Evolutionary conservation across 192 early-diverging fungal species (phyloP).

Genomic region (Linnemannia schmuckeri): DNA sequence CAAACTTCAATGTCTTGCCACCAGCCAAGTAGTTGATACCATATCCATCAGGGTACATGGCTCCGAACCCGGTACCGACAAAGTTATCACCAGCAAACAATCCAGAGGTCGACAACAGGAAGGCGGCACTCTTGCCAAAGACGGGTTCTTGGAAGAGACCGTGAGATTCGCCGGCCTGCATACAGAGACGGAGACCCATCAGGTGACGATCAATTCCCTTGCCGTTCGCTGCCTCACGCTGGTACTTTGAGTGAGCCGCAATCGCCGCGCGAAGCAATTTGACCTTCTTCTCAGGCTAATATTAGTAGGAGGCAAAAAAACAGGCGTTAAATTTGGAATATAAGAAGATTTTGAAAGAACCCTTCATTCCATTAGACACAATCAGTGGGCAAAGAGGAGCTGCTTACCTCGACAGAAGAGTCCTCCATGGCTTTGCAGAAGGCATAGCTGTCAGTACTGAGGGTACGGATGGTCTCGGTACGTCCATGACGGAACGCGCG

Average conservation of each 20-base stretch:
- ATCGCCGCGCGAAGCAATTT: constrained; percentile 73
- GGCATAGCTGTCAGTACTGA: constrained; percentile 74
- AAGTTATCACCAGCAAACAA: constrained; percentile 78
- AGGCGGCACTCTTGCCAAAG: constrained; percentile 74
- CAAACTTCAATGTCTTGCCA: constrained; percentile 78
- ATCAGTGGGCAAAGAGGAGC: background rate
- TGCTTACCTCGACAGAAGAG: constrained; percentile 47
- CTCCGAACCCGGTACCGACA: constrained; percentile 89
- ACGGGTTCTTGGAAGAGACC: constrained; percentile 75
- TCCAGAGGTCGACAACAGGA: constrained; percentile 83
- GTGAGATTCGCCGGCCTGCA: constrained; percentile 59
- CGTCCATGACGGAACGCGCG: constrained; percentile 85
- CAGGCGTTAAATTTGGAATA: background rate
- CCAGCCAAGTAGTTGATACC: constrained; percentile 89
- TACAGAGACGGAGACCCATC: constrained; percentile 76
- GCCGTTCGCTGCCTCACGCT: constrained; percentile 78
- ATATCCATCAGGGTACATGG: constrained; percentile 84
- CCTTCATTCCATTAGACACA: background rate
- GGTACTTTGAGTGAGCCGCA: constrained; percentile 75
- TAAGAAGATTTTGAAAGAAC: background rate
- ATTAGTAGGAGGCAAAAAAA: background rate
- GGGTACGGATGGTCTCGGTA: constrained; percentile 88
- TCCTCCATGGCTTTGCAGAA: constrained; percentile 80
- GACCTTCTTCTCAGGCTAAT: constrained; percentile 67
- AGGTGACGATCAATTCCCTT: constrained; percentile 88